Percentiles rank a stretch among this genome's conserved stretches.
Conservation (phyloP, 2,329 filamentous ascomycete species). For the Nigrospora sphaerica region DNA sequence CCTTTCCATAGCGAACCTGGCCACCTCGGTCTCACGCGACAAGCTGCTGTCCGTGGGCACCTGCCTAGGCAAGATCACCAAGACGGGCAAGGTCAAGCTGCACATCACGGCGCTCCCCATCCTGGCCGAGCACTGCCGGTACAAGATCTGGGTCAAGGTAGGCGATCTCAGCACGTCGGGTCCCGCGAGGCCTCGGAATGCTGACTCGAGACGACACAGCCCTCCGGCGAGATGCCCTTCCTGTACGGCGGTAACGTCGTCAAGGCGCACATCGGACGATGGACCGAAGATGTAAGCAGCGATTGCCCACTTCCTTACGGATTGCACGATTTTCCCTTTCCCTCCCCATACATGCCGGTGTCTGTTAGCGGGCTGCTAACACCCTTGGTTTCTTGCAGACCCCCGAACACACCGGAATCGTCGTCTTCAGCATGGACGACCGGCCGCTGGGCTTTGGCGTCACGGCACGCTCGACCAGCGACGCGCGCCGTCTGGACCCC, state of each 20-base stretch:
- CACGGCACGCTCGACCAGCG: slow-evolving; percentile 78
- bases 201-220: slow-evolving; percentile 30
- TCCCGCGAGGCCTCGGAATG: not conserved
- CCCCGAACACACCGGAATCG: slow-evolving; percentile 85
- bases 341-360: slow-evolving; percentile 11
- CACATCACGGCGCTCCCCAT: slow-evolving; percentile 85
- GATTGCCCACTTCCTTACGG: not conserved
- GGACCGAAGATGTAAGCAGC: slow-evolving; percentile 13
- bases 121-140: slow-evolving; percentile 82
- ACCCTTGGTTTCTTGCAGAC: slow-evolving; percentile 29
- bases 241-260: slow-evolving; percentile 76
- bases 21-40: slow-evolving; percentile 75
- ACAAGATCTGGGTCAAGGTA: slow-evolving; percentile 85
- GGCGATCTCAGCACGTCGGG: not conserved
- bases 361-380: slow-evolving; percentile 83
- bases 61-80: slow-evolving; percentile 90
- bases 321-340: not conserved
- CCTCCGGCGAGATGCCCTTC: slow-evolving; percentile 96
- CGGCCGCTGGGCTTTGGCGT: slow-evolving; percentile 90
- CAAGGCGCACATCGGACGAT: slow-evolving; percentile 54
- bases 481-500: slow-evolving; percentile 78
- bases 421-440: slow-evolving; percentile 89
- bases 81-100: slow-evolving; percentile 89
- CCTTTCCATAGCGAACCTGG: slow-evolving; percentile 83
- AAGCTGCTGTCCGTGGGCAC: slow-evolving; percentile 82